phyloP scores from a whole-genome alignment of 2,329 filamentous ascomycete species.

The Arthrocladium fulminans region DNA sequence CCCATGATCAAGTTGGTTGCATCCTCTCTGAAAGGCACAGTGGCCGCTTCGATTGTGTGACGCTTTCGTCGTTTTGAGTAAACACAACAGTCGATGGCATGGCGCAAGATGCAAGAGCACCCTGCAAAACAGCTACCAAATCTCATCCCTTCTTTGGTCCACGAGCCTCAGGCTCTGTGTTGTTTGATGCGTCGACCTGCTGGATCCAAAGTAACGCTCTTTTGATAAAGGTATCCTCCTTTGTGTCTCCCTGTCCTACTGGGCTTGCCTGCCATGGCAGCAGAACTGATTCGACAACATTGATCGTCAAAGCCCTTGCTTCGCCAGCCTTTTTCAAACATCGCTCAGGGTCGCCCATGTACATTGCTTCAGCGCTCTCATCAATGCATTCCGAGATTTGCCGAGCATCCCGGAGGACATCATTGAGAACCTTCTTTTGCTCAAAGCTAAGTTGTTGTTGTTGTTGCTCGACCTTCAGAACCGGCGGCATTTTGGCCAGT shows the following conservation, averaged over 20 bases:
- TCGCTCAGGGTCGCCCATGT: conserved; percentile 31
- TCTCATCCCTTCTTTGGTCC: not conserved
- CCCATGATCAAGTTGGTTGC: too few species aligned
- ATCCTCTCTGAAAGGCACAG: too few species aligned
- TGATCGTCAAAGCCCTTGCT: conserved; percentile 19
- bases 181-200: conserved; percentile 14
- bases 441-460: conserved; percentile 3
- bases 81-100: not conserved
- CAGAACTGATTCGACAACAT: conserved; percentile 19
- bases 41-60: too few species aligned
- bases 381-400: conserved; percentile 35
- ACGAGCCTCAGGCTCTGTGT: not conserved
- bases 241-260: conserved; percentile 12
- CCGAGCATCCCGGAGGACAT: conserved; percentile 28
- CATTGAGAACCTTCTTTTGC: conserved; percentile 28
- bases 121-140: not conserved
- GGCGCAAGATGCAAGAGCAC: not conserved
- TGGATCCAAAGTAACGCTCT: conserved; percentile 26
- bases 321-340: conserved; percentile 22
- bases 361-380: conserved; percentile 38
- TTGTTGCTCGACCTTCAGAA: not conserved
- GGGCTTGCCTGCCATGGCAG: conserved; percentile 5
- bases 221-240: conserved; percentile 27
- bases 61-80: not conserved
- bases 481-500: conserved; percentile 27